Evolutionary conservation across 139 green algal genomes (phyloP), one percentile per base, ranked within the genome.

Genomic region (Eudorina sp.): DNA sequence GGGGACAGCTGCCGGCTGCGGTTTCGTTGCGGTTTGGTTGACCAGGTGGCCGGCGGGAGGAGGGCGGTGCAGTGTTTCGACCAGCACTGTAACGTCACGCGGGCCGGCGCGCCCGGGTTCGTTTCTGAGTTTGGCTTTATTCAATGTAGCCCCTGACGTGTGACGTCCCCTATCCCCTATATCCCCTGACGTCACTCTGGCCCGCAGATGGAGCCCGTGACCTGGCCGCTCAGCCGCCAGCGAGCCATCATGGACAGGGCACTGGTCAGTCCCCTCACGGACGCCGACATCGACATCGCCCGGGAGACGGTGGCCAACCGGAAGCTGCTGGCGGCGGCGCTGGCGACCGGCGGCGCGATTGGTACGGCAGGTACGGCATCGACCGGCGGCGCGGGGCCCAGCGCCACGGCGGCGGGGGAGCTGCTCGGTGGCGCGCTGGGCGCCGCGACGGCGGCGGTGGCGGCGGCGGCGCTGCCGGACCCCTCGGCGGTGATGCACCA

Each of bases 201-300:
- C 36, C 38, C 18, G 9, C 69, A 89, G 84, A 83, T 92, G 74
- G 83, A 89, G 38, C 90, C 90, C 6, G 48, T 90, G 41, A 45
- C 45, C 38, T 93, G 90, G 90, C 81, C 40, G 5, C 45, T 62
- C 45, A 34, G 3, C 11, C 60, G 83, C 31, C 84, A 90, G 78
- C 77, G 76, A 4, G 55, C 53, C 38, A 79, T 90, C 25, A 88
- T 90, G 77, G 78, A 88, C 4, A 29, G 29, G 7, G 86, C 77
- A 16, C 62, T 90, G 6, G 7, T 9, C 48, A 77, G 46, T 25
- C 66, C 77, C 27, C 77, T 90, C 77, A 82, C 77, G 5, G 86
- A 87, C 18, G 86, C 38, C 3, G 62, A 86, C 66, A 83, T 90
- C 8, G 86, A 87, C 38, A 38, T 87, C 31, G 86, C 86, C 36